phyloP scores from a whole-genome alignment of 805 yeast species.

The Vanderwaltozyma yarrowii region DNA sequence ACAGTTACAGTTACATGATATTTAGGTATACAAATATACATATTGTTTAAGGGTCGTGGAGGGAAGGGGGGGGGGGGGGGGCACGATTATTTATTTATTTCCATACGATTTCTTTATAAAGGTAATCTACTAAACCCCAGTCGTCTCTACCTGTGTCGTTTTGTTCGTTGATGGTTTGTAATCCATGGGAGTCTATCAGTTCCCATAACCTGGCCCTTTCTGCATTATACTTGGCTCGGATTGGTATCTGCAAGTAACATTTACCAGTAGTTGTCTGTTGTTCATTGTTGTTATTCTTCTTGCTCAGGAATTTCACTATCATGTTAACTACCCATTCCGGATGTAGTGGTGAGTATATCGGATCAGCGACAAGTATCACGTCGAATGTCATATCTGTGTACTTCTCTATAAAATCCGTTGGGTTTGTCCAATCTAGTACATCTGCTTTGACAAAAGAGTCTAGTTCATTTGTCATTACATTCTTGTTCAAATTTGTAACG shows the following conservation, averaged over 20 bases:
- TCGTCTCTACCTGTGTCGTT: constrained; percentile 70
- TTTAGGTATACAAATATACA: too few species aligned
- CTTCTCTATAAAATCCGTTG: constrained; percentile 31
- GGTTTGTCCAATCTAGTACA: constrained; percentile 73
- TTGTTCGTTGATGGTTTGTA: constrained; percentile 28
- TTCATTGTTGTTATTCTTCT: constrained; percentile 20
- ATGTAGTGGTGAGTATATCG: constrained; percentile 75
- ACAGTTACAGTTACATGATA: too few species aligned
- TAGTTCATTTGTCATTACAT: constrained; percentile 42
- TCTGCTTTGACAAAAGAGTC: constrained; percentile 29
- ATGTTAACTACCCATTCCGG: constrained; percentile 63
- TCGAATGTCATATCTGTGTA: constrained; percentile 33
- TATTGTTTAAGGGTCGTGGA: too few species aligned
- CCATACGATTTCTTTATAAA: constrained; percentile 28
- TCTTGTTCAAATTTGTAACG: constrained; percentile 52
- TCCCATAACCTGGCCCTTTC: constrained; percentile 57
- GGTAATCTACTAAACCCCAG: constrained; percentile 62
- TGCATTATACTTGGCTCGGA: constrained; percentile 52
- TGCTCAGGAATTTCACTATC: constrained; percentile 41
- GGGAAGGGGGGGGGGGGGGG: too few species aligned
- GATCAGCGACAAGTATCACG: constrained; percentile 72
- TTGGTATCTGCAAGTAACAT: constrained; percentile 67
- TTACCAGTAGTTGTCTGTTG: too few species aligned
- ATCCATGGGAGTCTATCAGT: constrained; percentile 32
- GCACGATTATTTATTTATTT: background rate